Percentiles rank a stretch among this genome's conserved stretches.
These are phyloP conservation scores for Lachancea sp. DNA, from an alignment of 805 yeast species.

Conservation along the genomic window DNA sequence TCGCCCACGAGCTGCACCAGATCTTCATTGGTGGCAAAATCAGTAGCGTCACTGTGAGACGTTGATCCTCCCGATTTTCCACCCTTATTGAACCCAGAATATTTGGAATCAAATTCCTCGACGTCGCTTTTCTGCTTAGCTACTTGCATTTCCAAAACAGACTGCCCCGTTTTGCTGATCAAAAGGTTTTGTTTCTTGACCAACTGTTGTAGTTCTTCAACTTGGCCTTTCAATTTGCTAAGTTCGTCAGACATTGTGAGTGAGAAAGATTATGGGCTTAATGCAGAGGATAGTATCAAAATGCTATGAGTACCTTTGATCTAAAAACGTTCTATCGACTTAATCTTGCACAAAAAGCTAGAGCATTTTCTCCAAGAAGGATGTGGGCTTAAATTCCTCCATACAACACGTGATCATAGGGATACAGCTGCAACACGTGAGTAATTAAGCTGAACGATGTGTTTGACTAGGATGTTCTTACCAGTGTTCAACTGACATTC, in stretches of 20 bases:
- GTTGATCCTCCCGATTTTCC: conserved; percentile 5
- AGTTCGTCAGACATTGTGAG: conserved; percentile 24
- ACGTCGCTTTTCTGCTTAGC: conserved; percentile 41
- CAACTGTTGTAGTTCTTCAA: conserved; percentile 44
- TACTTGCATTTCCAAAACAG: conserved; percentile 64
- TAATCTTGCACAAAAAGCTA: too few species aligned
- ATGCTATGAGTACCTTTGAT: neutral
- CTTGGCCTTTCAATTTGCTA: conserved; percentile 34
- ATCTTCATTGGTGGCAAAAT: conserved; percentile 75
- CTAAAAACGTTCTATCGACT: neutral
- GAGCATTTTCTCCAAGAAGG: too few species aligned
- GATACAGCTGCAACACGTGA: too few species aligned
- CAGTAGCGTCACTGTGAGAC: conserved; percentile 36
- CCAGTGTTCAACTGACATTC: too few species aligned
- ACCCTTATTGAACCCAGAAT: conserved; percentile 8
- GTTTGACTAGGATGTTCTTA: too few species aligned
- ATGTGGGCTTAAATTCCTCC: too few species aligned
- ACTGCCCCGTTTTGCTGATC: conserved; percentile 73
- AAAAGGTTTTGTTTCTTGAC: conserved; percentile 62
- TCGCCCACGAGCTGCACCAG: conserved; percentile 82
- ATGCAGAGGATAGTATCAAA: neutral
- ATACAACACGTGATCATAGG: too few species aligned
- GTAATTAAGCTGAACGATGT: too few species aligned
- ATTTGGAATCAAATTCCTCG: conserved; percentile 21
- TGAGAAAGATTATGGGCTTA: neutral